phyloP scores from a whole-genome alignment of 176 grass and related monocot genomes.

The Puccinellia tenuiflora region DNA sequence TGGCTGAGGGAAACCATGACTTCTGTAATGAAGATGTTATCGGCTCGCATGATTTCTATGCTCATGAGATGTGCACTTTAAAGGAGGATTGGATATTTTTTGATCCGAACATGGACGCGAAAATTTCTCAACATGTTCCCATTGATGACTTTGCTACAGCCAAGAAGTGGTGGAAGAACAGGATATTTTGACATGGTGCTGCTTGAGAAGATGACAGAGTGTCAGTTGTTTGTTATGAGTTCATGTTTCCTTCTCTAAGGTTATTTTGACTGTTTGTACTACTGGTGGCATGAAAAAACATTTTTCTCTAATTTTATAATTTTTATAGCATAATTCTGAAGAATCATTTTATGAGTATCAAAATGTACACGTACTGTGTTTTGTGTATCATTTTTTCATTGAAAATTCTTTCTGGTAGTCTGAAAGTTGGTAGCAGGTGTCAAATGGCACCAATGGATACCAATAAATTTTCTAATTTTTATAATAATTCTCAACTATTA shows the following conservation, averaged over 20 bases:
- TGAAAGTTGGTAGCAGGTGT: too few relatives aligned
- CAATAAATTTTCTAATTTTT: too few relatives aligned
- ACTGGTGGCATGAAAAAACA: too few relatives aligned
- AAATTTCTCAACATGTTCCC: background rate
- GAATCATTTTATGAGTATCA: too few relatives aligned
- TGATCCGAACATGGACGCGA: background rate
- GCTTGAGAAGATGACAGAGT: background rate
- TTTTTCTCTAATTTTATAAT: too few relatives aligned
- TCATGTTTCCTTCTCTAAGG: background rate
- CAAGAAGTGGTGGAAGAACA: background rate
- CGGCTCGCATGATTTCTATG: background rate
- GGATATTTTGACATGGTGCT: background rate
- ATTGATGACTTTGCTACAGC: background rate
- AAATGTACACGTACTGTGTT: too few relatives aligned
- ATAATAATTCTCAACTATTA: too few relatives aligned
- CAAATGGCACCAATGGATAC: too few relatives aligned
- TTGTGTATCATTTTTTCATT: too few relatives aligned
- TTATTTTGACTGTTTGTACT: too few relatives aligned
- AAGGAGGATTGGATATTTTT: constrained; percentile 17
- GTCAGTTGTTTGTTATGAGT: background rate
- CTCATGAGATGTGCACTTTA: background rate
- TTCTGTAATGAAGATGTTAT: background rate
- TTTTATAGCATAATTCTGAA: too few relatives aligned
- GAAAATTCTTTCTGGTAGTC: too few relatives aligned
- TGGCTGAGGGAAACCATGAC: background rate